These are phyloP conservation scores for Mortierella sp. DNA, from an alignment of 371 early-diverging fungal genomes.

Conservation along the genomic window DNA sequence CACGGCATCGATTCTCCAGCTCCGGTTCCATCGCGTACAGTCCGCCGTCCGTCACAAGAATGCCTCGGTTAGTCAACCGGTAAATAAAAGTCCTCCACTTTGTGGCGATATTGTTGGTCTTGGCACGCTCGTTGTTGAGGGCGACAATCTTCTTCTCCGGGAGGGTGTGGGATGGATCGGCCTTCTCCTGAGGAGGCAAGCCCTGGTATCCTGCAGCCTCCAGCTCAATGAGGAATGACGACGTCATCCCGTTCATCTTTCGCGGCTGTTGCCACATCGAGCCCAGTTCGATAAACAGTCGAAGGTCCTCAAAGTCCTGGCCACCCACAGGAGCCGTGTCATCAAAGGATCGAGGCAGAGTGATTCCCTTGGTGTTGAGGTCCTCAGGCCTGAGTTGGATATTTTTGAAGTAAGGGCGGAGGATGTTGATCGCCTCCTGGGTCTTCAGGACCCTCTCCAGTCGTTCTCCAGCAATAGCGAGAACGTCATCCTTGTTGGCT, in stretches of 20 bases:
- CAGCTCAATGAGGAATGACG: not conserved
- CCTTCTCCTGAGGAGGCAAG: not conserved
- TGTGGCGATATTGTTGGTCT: not conserved
- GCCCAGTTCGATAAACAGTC: not conserved
- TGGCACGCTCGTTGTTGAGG: not conserved
- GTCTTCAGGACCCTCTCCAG: not conserved
- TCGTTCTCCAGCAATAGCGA: not conserved
- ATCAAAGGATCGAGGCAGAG: not conserved
- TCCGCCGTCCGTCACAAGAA: not conserved
- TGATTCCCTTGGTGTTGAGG: not conserved
- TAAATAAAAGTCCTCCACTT: not conserved
- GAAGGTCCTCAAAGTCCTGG: not conserved
- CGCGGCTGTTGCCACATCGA: constrained; percentile 1
- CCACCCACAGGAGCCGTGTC: not conserved
- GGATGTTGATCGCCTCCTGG: constrained; percentile 8
- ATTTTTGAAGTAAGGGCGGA: not conserved
- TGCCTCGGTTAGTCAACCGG: not conserved
- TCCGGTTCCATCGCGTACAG: not conserved
- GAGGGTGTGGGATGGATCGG: not conserved
- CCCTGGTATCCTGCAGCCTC: not conserved
- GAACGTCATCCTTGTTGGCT: not conserved
- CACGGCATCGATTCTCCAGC: constrained; percentile 3
- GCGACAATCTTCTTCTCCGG: not conserved
- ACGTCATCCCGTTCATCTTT: not conserved
- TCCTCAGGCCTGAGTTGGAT: not conserved